phyloP scores from a whole-genome alignment of 495 filamentous ascomycete genomes.

The Lasiosphaeria ovina region DNA sequence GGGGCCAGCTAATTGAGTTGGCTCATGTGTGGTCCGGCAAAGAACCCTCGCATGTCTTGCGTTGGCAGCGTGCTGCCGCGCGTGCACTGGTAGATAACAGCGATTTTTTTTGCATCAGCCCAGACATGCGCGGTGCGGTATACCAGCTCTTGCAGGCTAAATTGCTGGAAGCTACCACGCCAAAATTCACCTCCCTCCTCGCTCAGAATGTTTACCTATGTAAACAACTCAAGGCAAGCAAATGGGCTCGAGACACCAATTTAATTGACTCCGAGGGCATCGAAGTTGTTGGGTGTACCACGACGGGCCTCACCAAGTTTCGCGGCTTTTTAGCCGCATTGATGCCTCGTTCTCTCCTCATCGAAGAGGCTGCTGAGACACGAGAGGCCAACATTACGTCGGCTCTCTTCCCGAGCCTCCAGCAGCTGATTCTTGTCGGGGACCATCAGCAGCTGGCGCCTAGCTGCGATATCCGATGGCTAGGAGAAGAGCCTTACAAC shows the following conservation, averaged over 20 bases:
- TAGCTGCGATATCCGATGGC: conserved; percentile 51
- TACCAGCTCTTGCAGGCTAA: conserved; percentile 41
- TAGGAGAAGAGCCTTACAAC: conserved; percentile 70
- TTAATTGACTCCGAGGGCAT: conserved; percentile 28
- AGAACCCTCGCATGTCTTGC: conserved; percentile 15
- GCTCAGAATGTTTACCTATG: conserved; percentile 27
- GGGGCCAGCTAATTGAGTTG: conserved; percentile 33
- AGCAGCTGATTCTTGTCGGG: conserved; percentile 56
- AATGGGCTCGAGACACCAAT: conserved; percentile 30
- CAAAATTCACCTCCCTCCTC: conserved; percentile 30
- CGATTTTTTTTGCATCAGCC: conserved; percentile 36
- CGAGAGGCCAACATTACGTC: conserved; percentile 55
- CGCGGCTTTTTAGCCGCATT: conserved; percentile 69
- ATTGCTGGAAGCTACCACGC: conserved; percentile 25
- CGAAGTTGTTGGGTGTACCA: conserved; percentile 52
- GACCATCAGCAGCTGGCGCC: conserved; percentile 57
- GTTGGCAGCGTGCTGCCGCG: conserved; percentile 16
- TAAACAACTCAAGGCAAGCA: conserved; percentile 33
- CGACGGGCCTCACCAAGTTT: conserved; percentile 83
- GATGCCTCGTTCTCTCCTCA: conserved; percentile 58
- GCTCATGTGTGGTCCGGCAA: conserved; percentile 39
- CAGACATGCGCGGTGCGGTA: conserved; percentile 34
- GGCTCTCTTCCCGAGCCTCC: conserved; percentile 50
- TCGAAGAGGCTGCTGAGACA: conserved; percentile 59
- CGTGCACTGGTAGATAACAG: conserved; percentile 8